Conservation (phyloP, 495 filamentous ascomycete genomes). For the Tuber brumale region DNA sequence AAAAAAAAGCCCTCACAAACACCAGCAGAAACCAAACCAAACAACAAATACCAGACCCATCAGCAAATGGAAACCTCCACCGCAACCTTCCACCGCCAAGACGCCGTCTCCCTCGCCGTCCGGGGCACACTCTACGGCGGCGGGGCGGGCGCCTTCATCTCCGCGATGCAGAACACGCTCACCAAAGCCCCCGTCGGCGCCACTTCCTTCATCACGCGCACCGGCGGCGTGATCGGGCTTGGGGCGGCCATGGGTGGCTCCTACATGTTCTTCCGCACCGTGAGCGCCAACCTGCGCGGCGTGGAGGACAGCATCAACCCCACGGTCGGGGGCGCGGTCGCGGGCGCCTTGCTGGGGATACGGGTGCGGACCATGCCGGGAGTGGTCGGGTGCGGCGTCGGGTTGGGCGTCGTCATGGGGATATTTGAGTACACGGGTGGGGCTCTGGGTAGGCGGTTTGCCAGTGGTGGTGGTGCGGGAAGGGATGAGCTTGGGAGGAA, state of each 20-base stretch:
- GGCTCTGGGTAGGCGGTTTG: constrained; percentile 40
- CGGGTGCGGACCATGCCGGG: constrained; percentile 68
- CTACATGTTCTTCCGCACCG: constrained; percentile 67
- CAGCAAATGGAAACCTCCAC: constrained; percentile 8
- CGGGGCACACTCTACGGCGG: constrained; percentile 60
- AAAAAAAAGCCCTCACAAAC: neutral
- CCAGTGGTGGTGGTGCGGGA: constrained; percentile 50
- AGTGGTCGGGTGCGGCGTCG: constrained; percentile 69
- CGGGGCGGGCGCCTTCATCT: constrained; percentile 60
- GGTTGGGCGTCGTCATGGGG: constrained; percentile 57
- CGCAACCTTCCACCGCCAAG: constrained; percentile 42
- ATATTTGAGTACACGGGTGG: constrained; percentile 75
- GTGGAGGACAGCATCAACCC: constrained; percentile 66
- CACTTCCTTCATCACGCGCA: constrained; percentile 67
- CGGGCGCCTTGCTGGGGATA: constrained; percentile 61
- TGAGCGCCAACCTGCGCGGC: constrained; percentile 70
- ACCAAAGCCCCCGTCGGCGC: constrained; percentile 69
- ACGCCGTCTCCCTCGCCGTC: constrained; percentile 64
- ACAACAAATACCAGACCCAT: neutral
- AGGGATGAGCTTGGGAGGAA: constrained; percentile 77
- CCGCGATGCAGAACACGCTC: constrained; percentile 79
- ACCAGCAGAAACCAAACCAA: neutral
- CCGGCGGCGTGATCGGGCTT: constrained; percentile 57
- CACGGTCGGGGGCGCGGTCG: constrained; percentile 66
- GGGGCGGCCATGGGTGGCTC: constrained; percentile 72